phyloP scores from a whole-genome alignment of 331 rosid species.

The Malus hybrid region DNA sequence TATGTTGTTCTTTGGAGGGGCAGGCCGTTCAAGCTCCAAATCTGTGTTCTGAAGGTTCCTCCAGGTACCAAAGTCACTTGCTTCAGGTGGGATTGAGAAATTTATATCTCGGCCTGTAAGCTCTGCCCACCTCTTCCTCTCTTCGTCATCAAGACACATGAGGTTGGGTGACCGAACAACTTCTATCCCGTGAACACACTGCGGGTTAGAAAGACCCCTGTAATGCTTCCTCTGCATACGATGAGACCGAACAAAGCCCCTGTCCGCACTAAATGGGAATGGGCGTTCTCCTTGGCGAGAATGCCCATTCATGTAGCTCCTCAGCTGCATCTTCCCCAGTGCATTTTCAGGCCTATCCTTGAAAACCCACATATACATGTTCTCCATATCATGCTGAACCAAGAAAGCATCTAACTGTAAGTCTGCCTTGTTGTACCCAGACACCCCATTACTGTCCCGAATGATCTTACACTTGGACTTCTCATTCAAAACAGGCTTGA shows the following conservation, averaged over 20 bases:
- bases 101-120: conserved; percentile 40
- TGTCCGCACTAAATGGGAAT: conserved; percentile 37
- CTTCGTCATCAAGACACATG: conserved; percentile 33
- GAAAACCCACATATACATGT: conserved; percentile 50
- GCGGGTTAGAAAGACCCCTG: conserved; percentile 42
- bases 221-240: conserved; percentile 47
- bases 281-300: conserved; percentile 45
- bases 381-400: conserved; percentile 49
- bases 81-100: conserved; percentile 27
- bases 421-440: conserved; percentile 36
- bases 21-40: conserved; percentile 29
- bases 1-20: conserved; percentile 8
- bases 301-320: conserved; percentile 44
- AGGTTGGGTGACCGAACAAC: conserved; percentile 32
- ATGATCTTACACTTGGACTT: conserved; percentile 32
- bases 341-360: conserved; percentile 48
- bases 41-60: conserved; percentile 31
- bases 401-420: conserved; percentile 31
- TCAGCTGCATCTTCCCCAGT: conserved; percentile 41
- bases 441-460: conserved; percentile 28
- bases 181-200: conserved; percentile 41
- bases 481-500: conserved; percentile 44
- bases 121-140: conserved; percentile 42
- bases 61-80: conserved; percentile 36
- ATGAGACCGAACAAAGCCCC: conserved; percentile 43